These are phyloP conservation scores for Lasiodiplodia hormozganensis DNA, from an alignment of 2,329 filamentous ascomycete genomes.

Conservation along the genomic window DNA sequence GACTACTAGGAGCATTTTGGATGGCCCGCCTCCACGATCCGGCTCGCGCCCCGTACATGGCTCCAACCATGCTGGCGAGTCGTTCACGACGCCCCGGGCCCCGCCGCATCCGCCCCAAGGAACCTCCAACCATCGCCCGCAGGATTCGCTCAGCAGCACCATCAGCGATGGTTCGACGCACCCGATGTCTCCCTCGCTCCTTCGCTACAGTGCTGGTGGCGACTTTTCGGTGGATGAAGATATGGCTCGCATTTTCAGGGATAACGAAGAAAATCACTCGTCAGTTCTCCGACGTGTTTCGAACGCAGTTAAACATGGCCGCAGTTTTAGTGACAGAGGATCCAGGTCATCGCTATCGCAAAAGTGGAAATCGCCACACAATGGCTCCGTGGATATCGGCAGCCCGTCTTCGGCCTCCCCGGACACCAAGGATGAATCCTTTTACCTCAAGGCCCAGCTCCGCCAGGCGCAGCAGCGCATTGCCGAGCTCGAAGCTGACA, in stretches of 20 bases:
- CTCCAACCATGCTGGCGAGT: slow-evolving; percentile 40
- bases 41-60: slow-evolving; percentile 53
- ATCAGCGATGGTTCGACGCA: slow-evolving; percentile 49
- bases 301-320: slow-evolving; percentile 90
- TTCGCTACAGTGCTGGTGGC: slow-evolving; percentile 72
- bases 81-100: slow-evolving; percentile 55
- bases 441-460: slow-evolving; percentile 70
- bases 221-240: slow-evolving; percentile 97
- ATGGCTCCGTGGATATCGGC: slow-evolving; percentile 62
- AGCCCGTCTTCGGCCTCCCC: slow-evolving; percentile 73
- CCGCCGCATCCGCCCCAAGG: slow-evolving; percentile 49
- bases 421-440: slow-evolving; percentile 53
- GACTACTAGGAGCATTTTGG: slow-evolving; percentile 47
- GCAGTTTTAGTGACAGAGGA: slow-evolving; percentile 76
- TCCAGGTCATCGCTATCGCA: slow-evolving; percentile 44
- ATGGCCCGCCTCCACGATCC: slow-evolving; percentile 55
- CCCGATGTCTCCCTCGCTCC: slow-evolving; percentile 40
- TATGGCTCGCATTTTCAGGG: slow-evolving; percentile 83
- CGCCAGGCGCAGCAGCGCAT: slow-evolving; percentile 83
- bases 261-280: slow-evolving; percentile 49
- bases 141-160: slow-evolving; percentile 54
- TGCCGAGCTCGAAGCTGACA: slow-evolving; percentile 83
- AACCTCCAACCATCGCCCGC: slow-evolving; percentile 45
- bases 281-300: slow-evolving; percentile 89
- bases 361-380: slow-evolving; percentile 48